These are phyloP conservation scores for Avicennia marina DNA, from an alignment of 257 asterid genomes.

Conservation along the genomic window DNA sequence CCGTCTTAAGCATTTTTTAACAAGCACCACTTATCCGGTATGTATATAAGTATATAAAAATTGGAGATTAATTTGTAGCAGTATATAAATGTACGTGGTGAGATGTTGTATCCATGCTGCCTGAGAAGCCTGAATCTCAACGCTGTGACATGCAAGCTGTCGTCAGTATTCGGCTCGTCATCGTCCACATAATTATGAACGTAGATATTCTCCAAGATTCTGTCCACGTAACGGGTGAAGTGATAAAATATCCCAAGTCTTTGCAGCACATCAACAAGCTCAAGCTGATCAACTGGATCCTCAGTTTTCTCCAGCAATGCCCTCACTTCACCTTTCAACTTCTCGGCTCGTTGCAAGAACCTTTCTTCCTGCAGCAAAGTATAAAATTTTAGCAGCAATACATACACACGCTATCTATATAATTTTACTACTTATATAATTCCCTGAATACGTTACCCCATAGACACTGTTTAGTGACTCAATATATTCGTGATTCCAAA, in stretches of 20 bases:
- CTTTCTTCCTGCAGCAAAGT: not conserved
- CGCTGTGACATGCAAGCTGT: slow-evolving; percentile 18
- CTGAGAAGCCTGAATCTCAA: too few relatives aligned
- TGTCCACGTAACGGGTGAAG: slow-evolving; percentile 20
- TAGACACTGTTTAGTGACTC: slow-evolving; percentile 16
- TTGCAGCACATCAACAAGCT: too few relatives aligned
- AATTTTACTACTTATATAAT: too few relatives aligned
- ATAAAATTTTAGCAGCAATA: not conserved
- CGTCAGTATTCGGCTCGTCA: not conserved
- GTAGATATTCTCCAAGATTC: slow-evolving; percentile 8
- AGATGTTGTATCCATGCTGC: slow-evolving; percentile 23
- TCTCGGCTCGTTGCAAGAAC: slow-evolving; percentile 12
- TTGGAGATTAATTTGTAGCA: too few relatives aligned
- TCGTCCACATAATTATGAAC: not conserved
- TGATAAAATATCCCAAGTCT: too few relatives aligned
- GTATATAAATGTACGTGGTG: too few relatives aligned
- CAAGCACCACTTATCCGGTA: too few relatives aligned
- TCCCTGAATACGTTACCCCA: slow-evolving; percentile 2
- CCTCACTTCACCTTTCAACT: too few relatives aligned
- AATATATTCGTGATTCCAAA: slow-evolving; percentile 8
- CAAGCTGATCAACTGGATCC: too few relatives aligned
- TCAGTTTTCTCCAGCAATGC: too few relatives aligned
- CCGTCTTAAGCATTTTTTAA: too few relatives aligned
- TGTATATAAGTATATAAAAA: too few relatives aligned
- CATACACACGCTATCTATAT: not conserved